Evolutionary conservation across 345 rosid species (phyloP), one percentile per base, ranked within the genome.

Genomic region (Gossypium herbaceum): DNA sequence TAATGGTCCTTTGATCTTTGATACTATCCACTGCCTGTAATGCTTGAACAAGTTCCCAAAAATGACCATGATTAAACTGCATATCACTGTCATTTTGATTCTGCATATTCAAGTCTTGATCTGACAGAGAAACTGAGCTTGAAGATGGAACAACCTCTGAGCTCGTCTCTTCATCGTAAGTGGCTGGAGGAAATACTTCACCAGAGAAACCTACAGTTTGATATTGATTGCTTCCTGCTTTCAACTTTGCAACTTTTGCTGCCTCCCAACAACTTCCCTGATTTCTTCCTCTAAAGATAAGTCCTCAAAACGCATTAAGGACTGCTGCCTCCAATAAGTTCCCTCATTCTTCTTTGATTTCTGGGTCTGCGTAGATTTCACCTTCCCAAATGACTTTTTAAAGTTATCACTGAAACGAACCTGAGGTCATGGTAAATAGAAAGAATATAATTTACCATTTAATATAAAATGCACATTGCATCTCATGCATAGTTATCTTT

Each of bases 221-320:
- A 50, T 7, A 24, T 19, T 44, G 11, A 62, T 87, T 34, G 7
- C 41, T 34, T 34, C 41, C 76, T n/a, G 85, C 89, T 78, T 52
- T 85, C 68, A 56, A 50, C 78, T 76, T 85, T 59, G 83, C 85
- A 68, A 80, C 67, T 16, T 61, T 64, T 59, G 79, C 84, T 44
- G 81, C 88, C 62, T 80, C 84, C 57, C 57, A 56, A 15, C 66
- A 78, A 85, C 73, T 85, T 78, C 24, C 81, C 82, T 5, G 44
- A 63, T 57, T 57, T 81, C 82, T 79, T 76, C 84, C 76, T 82
- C 39, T 34, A 34, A 34, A 34, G 39, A 0, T 4, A 4, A 34
- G 39, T 34, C 88, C 19, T 81, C 81, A 44, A 81, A 79, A 73
- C 83, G 76, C 1, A 55, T 75, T 13, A 79, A 59, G 19, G 74